phyloP scores from a whole-genome alignment of 345 rosid species.

The Acer yangbiense region DNA sequence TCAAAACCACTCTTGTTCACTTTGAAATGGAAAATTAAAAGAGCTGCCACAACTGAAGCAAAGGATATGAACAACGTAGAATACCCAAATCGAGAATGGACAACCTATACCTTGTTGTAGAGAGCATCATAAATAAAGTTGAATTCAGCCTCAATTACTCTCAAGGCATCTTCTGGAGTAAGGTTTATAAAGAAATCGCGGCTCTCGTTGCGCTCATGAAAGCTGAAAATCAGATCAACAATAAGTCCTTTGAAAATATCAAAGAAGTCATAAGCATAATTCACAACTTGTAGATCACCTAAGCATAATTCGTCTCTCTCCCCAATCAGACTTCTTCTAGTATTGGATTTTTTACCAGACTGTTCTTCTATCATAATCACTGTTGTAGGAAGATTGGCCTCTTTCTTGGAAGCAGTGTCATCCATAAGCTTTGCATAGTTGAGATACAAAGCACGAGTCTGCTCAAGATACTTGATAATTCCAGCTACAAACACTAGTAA shows the following conservation, averaged over 20 bases:
- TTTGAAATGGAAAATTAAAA: background rate
- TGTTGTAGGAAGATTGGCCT: constrained; percentile 25
- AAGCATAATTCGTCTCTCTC: no score
- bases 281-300: background rate
- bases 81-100: background rate
- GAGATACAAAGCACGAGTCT: constrained; percentile 11
- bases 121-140: constrained; percentile 31
- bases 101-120: constrained; percentile 23
- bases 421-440: constrained; percentile 18
- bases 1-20: background rate
- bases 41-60: background rate
- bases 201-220: constrained; percentile 20
- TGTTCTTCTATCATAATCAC: constrained; percentile 13
- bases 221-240: constrained; percentile 31
- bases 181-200: constrained; percentile 3
- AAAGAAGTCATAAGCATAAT: constrained; percentile 7
- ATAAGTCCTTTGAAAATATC: constrained; percentile 19
- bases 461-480: constrained; percentile 24
- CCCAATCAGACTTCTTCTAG: background rate
- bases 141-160: constrained; percentile 32
- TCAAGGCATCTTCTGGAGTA: background rate
- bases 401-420: constrained; percentile 1
- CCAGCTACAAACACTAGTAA: constrained; percentile 20
- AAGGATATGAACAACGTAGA: background rate
- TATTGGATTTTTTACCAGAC: background rate